A percentile compares a stretch with the other conserved stretches of the same genome.
These are phyloP conservation scores for Russula emetica DNA, from an alignment of 768 basidiomycete genomes.

Conservation along the genomic window DNA sequence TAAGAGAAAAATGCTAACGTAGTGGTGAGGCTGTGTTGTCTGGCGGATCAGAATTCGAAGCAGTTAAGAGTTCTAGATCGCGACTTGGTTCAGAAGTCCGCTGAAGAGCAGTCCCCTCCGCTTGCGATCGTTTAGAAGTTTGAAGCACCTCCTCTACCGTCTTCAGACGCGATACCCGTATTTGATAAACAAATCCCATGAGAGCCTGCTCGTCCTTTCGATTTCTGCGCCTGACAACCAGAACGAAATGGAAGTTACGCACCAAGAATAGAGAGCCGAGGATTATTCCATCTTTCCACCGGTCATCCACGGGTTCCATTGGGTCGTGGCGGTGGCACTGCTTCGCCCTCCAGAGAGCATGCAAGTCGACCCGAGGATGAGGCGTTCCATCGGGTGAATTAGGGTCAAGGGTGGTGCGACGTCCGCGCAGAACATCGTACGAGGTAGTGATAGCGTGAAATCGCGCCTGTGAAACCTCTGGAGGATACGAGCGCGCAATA, in stretches of 20 bases:
- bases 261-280: constrained; percentile 54
- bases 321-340: constrained; percentile 38
- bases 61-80: constrained; percentile 13
- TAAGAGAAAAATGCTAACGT: not conserved
- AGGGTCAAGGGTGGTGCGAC: constrained; percentile 32
- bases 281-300: constrained; percentile 63
- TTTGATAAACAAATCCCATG: constrained; percentile 19
- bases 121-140: not conserved
- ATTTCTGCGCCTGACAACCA: not conserved
- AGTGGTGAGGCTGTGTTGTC: not conserved
- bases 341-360: constrained; percentile 43
- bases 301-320: constrained; percentile 54
- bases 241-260: constrained; percentile 18
- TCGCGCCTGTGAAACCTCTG: constrained; percentile 53
- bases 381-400: constrained; percentile 30
- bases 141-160: not conserved
- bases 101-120: not conserved
- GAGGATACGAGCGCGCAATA: constrained; percentile 39
- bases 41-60: constrained; percentile 3
- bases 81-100: constrained; percentile 1
- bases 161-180: not conserved
- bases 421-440: constrained; percentile 60
- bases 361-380: constrained; percentile 15
- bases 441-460: constrained; percentile 68
- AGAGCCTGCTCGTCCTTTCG: constrained; percentile 8